A percentile compares a stretch with the other conserved stretches of the same genome.
phyloP scores from a whole-genome alignment of 805 yeast species.

The Teunomyces stri region DNA sequence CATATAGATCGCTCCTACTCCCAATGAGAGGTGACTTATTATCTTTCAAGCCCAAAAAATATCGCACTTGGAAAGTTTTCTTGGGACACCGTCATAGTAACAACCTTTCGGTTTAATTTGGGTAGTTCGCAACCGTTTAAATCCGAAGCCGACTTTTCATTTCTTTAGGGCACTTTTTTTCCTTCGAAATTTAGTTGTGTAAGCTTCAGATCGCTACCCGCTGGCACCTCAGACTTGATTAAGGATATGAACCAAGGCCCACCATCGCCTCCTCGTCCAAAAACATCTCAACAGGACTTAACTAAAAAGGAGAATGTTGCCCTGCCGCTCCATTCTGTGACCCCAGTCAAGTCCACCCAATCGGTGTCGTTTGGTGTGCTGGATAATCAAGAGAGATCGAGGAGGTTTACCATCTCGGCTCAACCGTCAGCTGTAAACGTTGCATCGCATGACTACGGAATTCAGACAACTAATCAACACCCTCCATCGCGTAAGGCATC shows the following conservation, averaged over 20 bases:
- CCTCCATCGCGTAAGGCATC: slow-evolving; percentile 14
- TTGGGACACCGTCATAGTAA: background rate
- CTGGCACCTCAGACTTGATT: background rate
- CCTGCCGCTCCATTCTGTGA: slow-evolving; percentile 4
- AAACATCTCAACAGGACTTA: background rate
- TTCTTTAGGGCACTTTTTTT: background rate
- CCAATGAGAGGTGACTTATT: too few species aligned
- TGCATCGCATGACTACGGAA: slow-evolving; percentile 9
- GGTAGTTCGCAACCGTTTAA: background rate
- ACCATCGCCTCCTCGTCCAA: slow-evolving; percentile 3
- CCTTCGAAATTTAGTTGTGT: background rate
- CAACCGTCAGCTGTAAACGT: slow-evolving; percentile 39
- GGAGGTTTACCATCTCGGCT: slow-evolving; percentile 43
- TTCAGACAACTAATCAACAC: background rate
- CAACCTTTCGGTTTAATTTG: background rate
- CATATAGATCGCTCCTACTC: too few species aligned
- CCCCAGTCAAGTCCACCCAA: slow-evolving; percentile 8
- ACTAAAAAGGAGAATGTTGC: background rate
- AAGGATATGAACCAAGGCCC: slow-evolving; percentile 2
- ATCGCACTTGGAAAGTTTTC: background rate
- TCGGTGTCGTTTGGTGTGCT: slow-evolving; percentile 37
- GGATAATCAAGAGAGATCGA: slow-evolving; percentile 32
- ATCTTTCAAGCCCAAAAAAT: background rate
- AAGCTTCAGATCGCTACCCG: background rate
- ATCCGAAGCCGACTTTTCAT: background rate